These are phyloP conservation scores for Rhizopogon roseolus DNA, from an alignment of 768 basidiomycete genomes.

Conservation along the genomic window DNA sequence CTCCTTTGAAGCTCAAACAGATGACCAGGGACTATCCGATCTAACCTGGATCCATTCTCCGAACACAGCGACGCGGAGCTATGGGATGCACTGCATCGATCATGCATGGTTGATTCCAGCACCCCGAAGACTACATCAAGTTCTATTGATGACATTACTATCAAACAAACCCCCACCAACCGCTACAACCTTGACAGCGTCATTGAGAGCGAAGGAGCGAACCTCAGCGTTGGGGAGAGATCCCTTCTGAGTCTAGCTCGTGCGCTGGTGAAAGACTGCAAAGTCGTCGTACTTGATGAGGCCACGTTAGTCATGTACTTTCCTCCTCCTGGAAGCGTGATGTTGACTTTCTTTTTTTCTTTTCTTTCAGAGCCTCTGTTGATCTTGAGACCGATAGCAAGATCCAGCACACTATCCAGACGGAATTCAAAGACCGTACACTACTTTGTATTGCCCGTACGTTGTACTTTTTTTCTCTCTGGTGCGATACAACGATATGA, in stretches of 20 bases:
- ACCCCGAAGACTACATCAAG: slow-evolving; percentile 19
- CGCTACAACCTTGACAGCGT: slow-evolving; percentile 37
- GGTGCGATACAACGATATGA: background rate
- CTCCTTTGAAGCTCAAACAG: slow-evolving; percentile 11
- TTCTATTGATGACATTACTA: slow-evolving; percentile 14
- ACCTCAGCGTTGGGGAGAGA: slow-evolving; percentile 43
- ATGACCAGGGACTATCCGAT: slow-evolving; percentile 51
- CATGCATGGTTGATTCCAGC: slow-evolving; percentile 37
- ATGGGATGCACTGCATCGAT: slow-evolving; percentile 71
- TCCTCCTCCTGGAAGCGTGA: slow-evolving; percentile 9
- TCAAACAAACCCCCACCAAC: slow-evolving; percentile 14
- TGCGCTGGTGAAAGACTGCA: slow-evolving; percentile 46
- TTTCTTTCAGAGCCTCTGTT: slow-evolving; percentile 25
- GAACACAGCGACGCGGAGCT: slow-evolving; percentile 59
- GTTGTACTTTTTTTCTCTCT: slow-evolving; percentile 22
- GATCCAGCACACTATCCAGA: slow-evolving; percentile 43
- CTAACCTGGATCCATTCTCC: slow-evolving; percentile 55
- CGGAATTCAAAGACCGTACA: slow-evolving; percentile 44
- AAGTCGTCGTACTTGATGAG: slow-evolving; percentile 48
- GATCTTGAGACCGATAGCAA: slow-evolving; percentile 47
- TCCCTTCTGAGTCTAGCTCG: slow-evolving; percentile 49
- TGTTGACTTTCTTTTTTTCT: background rate
- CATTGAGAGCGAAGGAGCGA: slow-evolving; percentile 47
- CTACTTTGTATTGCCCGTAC: slow-evolving; percentile 43
- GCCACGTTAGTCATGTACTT: slow-evolving; percentile 23